Conservation (phyloP, 163 green algal species). For the Volvox carteri region DNA sequence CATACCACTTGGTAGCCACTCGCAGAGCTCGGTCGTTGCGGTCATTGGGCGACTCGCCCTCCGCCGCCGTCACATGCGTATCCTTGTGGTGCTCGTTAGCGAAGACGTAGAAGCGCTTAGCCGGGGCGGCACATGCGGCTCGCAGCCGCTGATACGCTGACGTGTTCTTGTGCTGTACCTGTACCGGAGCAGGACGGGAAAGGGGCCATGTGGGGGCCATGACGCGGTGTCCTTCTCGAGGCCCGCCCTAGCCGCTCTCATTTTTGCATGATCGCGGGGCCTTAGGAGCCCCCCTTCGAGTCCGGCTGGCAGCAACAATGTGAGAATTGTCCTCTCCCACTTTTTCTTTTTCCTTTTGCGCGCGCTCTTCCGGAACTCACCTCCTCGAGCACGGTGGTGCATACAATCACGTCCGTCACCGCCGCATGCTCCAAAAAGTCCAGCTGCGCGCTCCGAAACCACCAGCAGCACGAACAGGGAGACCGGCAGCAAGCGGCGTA, state of each 20-base stretch:
- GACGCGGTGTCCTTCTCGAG: no score
- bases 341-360: no score
- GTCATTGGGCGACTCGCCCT: slow-evolving; percentile 87
- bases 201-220: no score
- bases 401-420: slow-evolving; percentile 92
- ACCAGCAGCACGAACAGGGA: neutral
- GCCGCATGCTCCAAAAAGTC: slow-evolving; percentile 94
- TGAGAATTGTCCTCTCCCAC: no score
- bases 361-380: no score
- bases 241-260: no score
- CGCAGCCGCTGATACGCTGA: slow-evolving; percentile 87
- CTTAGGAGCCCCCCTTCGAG: no score
- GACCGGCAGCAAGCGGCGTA: no score
- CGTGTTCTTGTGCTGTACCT: slow-evolving; percentile 85
- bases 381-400: slow-evolving; percentile 61
- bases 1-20: slow-evolving; percentile 87
- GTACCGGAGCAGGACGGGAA: neutral
- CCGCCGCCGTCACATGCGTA: slow-evolving; percentile 86
- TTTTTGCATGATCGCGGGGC: no score
- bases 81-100: slow-evolving; percentile 96
- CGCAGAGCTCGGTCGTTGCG: slow-evolving; percentile 96
- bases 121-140: slow-evolving; percentile 70
- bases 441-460: no score
- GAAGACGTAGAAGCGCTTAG: slow-evolving; percentile 96
- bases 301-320: no score